Evolutionary conservation across 768 basidiomycete genomes (phyloP), one percentile per base, ranked within the genome.

Genomic region (Phylloporus arenicola): DNA sequence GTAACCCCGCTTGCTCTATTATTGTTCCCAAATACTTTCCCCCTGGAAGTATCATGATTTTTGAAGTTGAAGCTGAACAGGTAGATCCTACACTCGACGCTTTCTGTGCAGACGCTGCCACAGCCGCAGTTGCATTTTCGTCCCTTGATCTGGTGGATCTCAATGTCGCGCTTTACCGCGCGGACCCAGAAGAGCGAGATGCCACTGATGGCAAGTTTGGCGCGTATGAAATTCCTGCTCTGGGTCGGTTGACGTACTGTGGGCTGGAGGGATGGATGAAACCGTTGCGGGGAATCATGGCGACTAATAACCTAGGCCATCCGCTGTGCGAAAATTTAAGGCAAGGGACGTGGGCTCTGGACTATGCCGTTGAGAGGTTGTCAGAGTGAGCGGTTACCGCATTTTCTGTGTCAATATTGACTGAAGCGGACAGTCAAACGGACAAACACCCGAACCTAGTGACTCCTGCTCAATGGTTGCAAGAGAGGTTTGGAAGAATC

Each of bases 241-340:
- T 80, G 20, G 92, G 88, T 0, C 78, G 79, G 51, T 72, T 93
- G 66, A 82, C 80, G 11, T 99, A 97, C 68, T 97, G 94, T 60
- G 96, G 96, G 16, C 67, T 98, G 45, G 92, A 98, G 62, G 96
- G 96, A 2, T 99, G 94, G 92, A 97, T 99, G 92, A 80, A 85
- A 57, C 84, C 84, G 0, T 72, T 98, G 48, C 77, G 82, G 34
- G 81, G 82, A 57, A 82, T 98, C 65, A 93, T 93, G 82, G 75
- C 76, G 56, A 79, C 83, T 61, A 98, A 98, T 66, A 93, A 99
- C 64, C 77, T 98, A 3, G 96, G 96, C 0, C 93, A 98, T 66
- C 79, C 92, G 1, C 74, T 99, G 4, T 95, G 92, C 59, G 84
- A 73, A 3, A 91, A 98, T 68, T 68, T 98, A 50, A 79, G 96